Conservation (phyloP, 2,329 filamentous ascomycete species). For the Colletotrichum trifolii region DNA sequence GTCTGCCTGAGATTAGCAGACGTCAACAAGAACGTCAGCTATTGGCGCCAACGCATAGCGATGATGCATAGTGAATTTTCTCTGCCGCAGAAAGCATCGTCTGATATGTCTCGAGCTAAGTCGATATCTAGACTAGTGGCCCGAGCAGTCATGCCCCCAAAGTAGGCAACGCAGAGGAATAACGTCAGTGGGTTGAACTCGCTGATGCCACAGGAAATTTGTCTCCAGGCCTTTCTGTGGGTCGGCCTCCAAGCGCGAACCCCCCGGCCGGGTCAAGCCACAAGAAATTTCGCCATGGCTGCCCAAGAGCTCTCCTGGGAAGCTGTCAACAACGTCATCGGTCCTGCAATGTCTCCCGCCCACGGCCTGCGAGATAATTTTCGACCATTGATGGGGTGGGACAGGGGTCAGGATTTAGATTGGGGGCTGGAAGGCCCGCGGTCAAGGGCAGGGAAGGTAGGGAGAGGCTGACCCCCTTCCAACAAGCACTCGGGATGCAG, state of each 20-base stretch:
- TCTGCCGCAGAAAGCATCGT: not conserved
- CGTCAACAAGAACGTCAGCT: not conserved
- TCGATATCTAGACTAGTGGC: conserved; percentile 2
- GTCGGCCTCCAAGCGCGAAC: not conserved
- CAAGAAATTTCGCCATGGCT: not conserved
- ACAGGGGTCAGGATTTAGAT: conserved; percentile 10
- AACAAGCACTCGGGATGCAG: not conserved
- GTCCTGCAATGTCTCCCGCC: not conserved
- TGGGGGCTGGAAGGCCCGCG: conserved; percentile 12
- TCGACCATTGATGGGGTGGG: not conserved
- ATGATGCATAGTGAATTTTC: conserved; percentile 20
- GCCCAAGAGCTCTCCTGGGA: not conserved
- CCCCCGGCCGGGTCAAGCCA: conserved; percentile 12
- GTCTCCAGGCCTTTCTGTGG: not conserved
- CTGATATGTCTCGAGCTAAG: not conserved
- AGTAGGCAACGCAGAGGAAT: conserved; percentile 9
- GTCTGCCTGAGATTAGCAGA: not conserved
- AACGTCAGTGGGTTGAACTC: conserved; percentile 28
- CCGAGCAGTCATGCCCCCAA: conserved; percentile 1
- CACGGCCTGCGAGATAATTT: conserved; percentile 5
- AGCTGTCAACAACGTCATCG: conserved; percentile 20
- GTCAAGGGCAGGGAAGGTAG: not conserved
- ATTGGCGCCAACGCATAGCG: not conserved
- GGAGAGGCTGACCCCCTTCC: conserved; percentile 6
- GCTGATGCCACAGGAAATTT: conserved; percentile 3